These are phyloP conservation scores for Phanerochaete carnosa DNA, from an alignment of 768 basidiomycete species.

Conservation along the genomic window DNA sequence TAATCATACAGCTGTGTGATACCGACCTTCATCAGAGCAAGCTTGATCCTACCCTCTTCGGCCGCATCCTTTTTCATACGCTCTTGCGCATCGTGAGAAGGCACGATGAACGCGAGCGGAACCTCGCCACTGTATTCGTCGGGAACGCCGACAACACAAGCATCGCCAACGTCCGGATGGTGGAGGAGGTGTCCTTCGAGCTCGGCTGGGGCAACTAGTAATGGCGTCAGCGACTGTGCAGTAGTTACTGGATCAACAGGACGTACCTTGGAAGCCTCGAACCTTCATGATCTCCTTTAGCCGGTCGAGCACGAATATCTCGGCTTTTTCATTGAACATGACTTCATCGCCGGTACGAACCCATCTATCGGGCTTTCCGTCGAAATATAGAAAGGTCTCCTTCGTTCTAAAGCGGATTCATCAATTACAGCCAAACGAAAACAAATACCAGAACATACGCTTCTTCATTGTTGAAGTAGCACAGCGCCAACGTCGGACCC, in stretches of 20 bases:
- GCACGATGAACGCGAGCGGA: slow-evolving; percentile 68
- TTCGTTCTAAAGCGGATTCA: slow-evolving; percentile 43
- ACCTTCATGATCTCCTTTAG: slow-evolving; percentile 78
- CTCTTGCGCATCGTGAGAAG: slow-evolving; percentile 35
- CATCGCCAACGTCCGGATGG: slow-evolving; percentile 43
- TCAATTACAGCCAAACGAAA: slow-evolving; percentile 5
- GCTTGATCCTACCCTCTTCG: slow-evolving; percentile 39
- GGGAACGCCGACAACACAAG: slow-evolving; percentile 48
- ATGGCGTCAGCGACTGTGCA: background rate
- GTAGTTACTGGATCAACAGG: slow-evolving; percentile 26
- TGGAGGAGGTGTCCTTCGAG: slow-evolving; percentile 34
- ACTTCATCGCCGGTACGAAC: slow-evolving; percentile 74
- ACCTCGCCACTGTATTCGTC: slow-evolving; percentile 78
- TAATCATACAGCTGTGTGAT: background rate
- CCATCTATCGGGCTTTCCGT: slow-evolving; percentile 39
- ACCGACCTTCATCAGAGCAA: slow-evolving; percentile 54
- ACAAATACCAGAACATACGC: slow-evolving; percentile 11
- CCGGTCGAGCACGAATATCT: slow-evolving; percentile 70
- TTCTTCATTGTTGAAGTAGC: slow-evolving; percentile 20
- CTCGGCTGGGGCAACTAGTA: slow-evolving; percentile 32
- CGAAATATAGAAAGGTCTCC: slow-evolving; percentile 48
- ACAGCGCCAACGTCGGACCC: slow-evolving; percentile 41
- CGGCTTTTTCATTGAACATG: slow-evolving; percentile 53
- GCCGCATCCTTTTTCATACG: slow-evolving; percentile 30
- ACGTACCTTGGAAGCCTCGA: slow-evolving; percentile 40